phyloP scores from a whole-genome alignment of 106 monocot species.

The Platanthera guangdongensis region DNA sequence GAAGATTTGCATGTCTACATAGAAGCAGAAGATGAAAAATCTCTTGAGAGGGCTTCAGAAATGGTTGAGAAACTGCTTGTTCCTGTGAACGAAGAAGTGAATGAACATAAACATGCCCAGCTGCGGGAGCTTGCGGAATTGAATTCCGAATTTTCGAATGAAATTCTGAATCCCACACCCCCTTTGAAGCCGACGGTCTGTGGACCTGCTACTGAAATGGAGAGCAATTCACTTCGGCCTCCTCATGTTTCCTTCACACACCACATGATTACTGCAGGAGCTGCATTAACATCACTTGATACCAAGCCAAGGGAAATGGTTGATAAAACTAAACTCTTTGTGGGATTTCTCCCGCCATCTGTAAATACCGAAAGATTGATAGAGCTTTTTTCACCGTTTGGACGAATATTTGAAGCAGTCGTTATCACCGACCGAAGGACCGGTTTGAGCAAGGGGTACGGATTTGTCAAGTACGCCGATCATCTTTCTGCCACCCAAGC shows the following conservation, averaged over 20 bases:
- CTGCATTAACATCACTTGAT: neutral
- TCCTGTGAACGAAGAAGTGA: conserved; percentile 39
- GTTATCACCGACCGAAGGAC: conserved; percentile 36
- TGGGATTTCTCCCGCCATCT: conserved; percentile 37
- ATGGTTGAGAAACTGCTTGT: conserved; percentile 65
- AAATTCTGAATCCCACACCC: neutral
- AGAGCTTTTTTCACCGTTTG: conserved; percentile 54
- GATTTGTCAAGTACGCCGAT: conserved; percentile 49
- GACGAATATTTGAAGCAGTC: conserved; percentile 14
- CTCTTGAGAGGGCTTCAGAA: conserved; percentile 44
- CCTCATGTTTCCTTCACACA: conserved; percentile 1
- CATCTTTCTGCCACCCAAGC: conserved; percentile 33
- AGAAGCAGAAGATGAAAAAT: conserved; percentile 41
- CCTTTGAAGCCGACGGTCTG: neutral
- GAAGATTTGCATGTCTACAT: conserved; percentile 60
- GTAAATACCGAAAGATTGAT: conserved; percentile 30
- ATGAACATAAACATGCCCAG: conserved; percentile 38
- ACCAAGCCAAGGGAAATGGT: neutral
- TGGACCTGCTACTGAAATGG: neutral
- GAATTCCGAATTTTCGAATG: conserved; percentile 8
- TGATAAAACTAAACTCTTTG: conserved; percentile 31
- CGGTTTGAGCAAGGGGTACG: conserved; percentile 48
- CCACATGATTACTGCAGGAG: neutral
- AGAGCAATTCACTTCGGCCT: neutral
- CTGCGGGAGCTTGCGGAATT: conserved; percentile 54